A percentile compares a stretch with the other conserved stretches of the same genome.
phyloP scores from a whole-genome alignment of 2,329 filamentous ascomycete genomes.

The Aspergillus pseudoglaucus region DNA sequence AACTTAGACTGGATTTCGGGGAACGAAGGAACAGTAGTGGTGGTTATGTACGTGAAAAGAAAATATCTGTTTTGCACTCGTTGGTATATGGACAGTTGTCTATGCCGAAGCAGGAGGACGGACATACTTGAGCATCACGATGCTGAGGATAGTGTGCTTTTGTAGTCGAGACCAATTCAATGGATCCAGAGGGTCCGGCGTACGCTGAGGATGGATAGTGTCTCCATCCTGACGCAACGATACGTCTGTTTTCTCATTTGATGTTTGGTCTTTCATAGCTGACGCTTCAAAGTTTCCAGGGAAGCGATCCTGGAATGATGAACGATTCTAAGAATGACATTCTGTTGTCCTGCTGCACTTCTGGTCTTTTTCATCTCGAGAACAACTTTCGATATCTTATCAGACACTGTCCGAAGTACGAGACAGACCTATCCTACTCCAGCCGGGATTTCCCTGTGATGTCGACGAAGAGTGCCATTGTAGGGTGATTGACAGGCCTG shows the following conservation, averaged over 20 bases:
- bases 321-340: too few species aligned
- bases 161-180: constrained; percentile 46
- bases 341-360: background rate
- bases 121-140: constrained; percentile 49
- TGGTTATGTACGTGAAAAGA: constrained; percentile 54
- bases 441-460: too few species aligned
- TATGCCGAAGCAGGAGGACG: background rate
- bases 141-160: constrained; percentile 46
- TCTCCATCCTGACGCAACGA: constrained; percentile 19
- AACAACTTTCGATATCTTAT: too few species aligned
- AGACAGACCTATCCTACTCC: too few species aligned
- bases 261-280: background rate
- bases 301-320: background rate
- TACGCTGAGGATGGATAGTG: constrained; percentile 37
- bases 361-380: too few species aligned
- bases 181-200: constrained; percentile 46
- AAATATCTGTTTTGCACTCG: constrained; percentile 40
- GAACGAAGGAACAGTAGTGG: constrained; percentile 51
- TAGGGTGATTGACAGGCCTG: too few species aligned
- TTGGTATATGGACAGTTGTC: background rate
- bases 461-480: too few species aligned
- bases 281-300: background rate
- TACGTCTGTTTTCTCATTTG: background rate
- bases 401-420: too few species aligned
- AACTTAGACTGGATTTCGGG: constrained; percentile 44